Evolutionary conservation across 2,329 filamentous ascomycete species (phyloP).

Genomic region (Pyrenophora graminea): DNA sequence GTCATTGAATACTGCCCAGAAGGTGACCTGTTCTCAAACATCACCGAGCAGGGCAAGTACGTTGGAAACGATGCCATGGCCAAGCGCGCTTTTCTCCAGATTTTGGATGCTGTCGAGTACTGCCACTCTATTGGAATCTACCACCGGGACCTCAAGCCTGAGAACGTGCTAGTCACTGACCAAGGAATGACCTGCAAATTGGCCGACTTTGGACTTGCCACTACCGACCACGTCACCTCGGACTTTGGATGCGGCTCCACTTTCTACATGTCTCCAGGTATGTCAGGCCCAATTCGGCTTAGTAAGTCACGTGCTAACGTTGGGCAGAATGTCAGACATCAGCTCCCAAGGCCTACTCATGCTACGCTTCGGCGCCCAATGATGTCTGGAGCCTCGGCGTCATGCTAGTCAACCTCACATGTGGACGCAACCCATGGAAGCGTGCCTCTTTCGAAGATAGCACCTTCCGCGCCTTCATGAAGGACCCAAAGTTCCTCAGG

Average conservation of each 20-base stretch:
- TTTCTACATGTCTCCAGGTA: slow-evolving; percentile 99
- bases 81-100: slow-evolving; percentile 88
- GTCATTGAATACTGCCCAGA: slow-evolving; percentile 97
- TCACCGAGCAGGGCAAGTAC: slow-evolving; percentile 92
- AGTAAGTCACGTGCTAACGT: slow-evolving; percentile 29
- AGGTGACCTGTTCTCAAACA: slow-evolving; percentile 95
- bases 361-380: slow-evolving; percentile 90
- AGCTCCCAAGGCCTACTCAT: slow-evolving; percentile 69
- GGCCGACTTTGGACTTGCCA: slow-evolving; percentile 96
- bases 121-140: slow-evolving; percentile 94
- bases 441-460: slow-evolving; percentile 90
- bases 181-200: slow-evolving; percentile 89
- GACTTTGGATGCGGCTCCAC: slow-evolving; percentile 98
- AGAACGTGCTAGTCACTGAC: slow-evolving; percentile 94
- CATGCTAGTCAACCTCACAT: slow-evolving; percentile 95
- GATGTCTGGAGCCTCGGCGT: slow-evolving; percentile 99
- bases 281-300: slow-evolving; percentile 43
- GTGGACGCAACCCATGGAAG: slow-evolving; percentile 98
- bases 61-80: slow-evolving; percentile 88
- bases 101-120: slow-evolving; percentile 93
- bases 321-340: slow-evolving; percentile 83
- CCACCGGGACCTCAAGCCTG: slow-evolving; percentile 95
- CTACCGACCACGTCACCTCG: slow-evolving; percentile 77
- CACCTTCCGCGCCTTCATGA: slow-evolving; percentile 88
- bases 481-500: slow-evolving; percentile 84